Evolutionary conservation across 2,329 filamentous ascomycete genomes (phyloP).

Genomic region (Neocatenulostroma microsporum): DNA sequence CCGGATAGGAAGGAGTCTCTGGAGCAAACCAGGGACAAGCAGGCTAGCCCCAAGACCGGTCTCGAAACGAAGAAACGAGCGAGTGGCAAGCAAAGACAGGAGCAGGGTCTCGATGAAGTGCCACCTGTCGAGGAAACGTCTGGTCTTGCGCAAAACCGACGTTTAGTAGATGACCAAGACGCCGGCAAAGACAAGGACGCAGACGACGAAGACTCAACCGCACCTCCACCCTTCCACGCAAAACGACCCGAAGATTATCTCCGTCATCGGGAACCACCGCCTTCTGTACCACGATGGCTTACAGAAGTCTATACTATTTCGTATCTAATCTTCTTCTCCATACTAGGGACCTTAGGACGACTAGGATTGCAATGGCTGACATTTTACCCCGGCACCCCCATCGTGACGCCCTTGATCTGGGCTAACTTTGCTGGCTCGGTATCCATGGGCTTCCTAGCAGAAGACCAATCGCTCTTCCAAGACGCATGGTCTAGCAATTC

Average conservation of each 20-base stretch:
- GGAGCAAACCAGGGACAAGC: slow-evolving; percentile 1
- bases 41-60: slow-evolving; percentile 1
- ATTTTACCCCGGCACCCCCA: slow-evolving; percentile 66
- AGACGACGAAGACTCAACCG: slow-evolving; percentile 5
- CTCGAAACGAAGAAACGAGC: slow-evolving; percentile 1
- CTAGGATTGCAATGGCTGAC: slow-evolving; percentile 74
- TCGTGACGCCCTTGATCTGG: slow-evolving; percentile 72
- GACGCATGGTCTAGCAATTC: no score
- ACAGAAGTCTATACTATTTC: slow-evolving; percentile 57
- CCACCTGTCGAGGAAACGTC: slow-evolving; percentile 10
- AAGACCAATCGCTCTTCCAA: slow-evolving; percentile 69
- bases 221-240: slow-evolving; percentile 10
- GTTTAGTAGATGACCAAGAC: slow-evolving; percentile 7
- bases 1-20: not conserved
- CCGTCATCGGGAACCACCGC: not conserved
- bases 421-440: slow-evolving; percentile 77
- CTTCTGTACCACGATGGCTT: slow-evolving; percentile 21
- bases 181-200: slow-evolving; percentile 7
- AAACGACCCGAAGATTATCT: slow-evolving; percentile 13
- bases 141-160: not conserved
- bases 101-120: slow-evolving; percentile 10
- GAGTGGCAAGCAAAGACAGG: not conserved
- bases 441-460: slow-evolving; percentile 75
- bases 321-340: slow-evolving; percentile 76
- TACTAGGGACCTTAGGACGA: slow-evolving; percentile 75